A percentile compares a stretch with the other conserved stretches of the same genome.
phyloP scores from a whole-genome alignment of 2,329 filamentous ascomycete genomes.

The Aspergillus udagawae region DNA sequence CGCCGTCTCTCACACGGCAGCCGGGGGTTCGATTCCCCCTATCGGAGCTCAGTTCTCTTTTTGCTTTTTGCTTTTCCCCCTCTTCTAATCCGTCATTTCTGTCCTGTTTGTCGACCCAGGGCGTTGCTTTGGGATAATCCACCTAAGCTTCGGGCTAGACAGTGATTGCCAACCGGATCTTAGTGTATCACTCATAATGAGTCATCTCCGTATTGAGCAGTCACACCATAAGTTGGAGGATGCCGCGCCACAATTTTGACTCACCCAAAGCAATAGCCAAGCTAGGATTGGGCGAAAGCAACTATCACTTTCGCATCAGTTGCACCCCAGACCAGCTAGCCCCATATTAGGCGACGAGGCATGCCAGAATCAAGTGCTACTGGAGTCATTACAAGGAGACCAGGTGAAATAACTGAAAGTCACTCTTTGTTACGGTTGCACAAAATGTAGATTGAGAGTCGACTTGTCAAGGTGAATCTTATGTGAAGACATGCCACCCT shows the following conservation, averaged over 20 bases:
- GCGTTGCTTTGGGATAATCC: neutral
- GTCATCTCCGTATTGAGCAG: neutral
- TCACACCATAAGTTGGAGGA: neutral
- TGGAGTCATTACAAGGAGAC: neutral
- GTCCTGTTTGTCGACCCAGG: neutral
- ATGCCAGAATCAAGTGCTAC: neutral
- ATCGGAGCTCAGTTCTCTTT: slow-evolving; percentile 12
- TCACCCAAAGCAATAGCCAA: neutral
- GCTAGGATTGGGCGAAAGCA: neutral
- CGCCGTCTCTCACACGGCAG: slow-evolving; percentile 25
- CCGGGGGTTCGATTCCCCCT: slow-evolving; percentile 25
- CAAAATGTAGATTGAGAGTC: neutral
- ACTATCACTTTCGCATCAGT: neutral
- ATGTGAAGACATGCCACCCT: neutral
- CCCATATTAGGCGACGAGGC: neutral
- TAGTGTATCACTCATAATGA: neutral
- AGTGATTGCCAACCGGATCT: neutral
- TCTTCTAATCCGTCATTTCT: neutral
- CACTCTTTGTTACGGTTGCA: neutral
- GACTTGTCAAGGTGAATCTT: neutral
- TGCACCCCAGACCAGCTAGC: neutral
- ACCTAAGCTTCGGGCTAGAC: neutral
- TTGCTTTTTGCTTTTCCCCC: neutral
- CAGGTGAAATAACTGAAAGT: neutral
- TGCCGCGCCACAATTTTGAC: neutral